phyloP scores from a whole-genome alignment of 1,139 yeast genomes.

The Nakaseomyces nivariensis region DNA sequence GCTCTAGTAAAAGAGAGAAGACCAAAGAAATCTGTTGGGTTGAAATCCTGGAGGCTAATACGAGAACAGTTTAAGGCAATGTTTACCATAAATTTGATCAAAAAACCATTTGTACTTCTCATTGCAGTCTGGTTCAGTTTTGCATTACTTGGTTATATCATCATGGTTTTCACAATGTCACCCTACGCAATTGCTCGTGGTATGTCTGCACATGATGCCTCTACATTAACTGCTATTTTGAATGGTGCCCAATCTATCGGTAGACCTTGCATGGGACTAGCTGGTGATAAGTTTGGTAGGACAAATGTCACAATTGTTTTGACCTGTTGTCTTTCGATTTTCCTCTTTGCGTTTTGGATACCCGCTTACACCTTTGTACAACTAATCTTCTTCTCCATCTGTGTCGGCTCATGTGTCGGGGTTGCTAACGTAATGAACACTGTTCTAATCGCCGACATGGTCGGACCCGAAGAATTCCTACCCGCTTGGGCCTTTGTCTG shows the following conservation, averaged over 20 bases:
- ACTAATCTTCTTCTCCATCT: constrained; percentile 43
- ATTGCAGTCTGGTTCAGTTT: constrained; percentile 49
- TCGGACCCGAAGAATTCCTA: constrained; percentile 39
- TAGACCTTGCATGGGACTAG: constrained; percentile 50
- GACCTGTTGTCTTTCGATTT: constrained; percentile 21
- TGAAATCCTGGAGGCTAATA: constrained; percentile 13
- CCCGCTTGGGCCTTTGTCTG: constrained; percentile 55
- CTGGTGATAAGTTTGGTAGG: constrained; percentile 53
- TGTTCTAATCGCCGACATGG: constrained; percentile 49
- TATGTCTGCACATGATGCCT: constrained; percentile 43
- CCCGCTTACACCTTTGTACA: constrained; percentile 42
- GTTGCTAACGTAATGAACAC: constrained; percentile 54
- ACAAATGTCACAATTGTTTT: constrained; percentile 38
- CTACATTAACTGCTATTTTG: constrained; percentile 50
- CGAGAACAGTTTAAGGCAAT: constrained; percentile 7
- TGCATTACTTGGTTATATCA: constrained; percentile 47
- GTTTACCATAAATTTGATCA: constrained; percentile 10
- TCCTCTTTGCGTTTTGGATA: constrained; percentile 35
- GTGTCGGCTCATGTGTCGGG: constrained; percentile 50
- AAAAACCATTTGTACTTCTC: constrained; percentile 16
- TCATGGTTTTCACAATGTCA: constrained; percentile 51
- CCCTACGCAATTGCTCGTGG: constrained; percentile 56
- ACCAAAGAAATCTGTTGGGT: constrained; percentile 28
- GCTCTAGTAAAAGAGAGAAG: constrained; percentile 41
- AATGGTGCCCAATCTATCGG: constrained; percentile 60